These are phyloP conservation scores for Fagus crenata DNA, from an alignment of 306 rosid species.

Conservation along the genomic window DNA sequence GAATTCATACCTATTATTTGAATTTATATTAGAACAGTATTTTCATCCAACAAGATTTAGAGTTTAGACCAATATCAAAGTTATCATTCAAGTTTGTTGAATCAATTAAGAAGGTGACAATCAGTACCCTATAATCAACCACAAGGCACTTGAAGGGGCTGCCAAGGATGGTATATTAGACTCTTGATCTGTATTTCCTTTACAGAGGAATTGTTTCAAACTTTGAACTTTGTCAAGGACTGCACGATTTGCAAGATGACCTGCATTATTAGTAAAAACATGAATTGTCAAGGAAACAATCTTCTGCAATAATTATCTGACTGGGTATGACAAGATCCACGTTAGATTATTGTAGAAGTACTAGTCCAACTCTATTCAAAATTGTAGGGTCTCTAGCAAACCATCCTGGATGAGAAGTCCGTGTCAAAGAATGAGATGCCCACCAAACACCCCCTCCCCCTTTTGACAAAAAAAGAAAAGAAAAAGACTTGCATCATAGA, in stretches of 20 bases:
- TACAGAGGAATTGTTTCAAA: constrained; percentile 55
- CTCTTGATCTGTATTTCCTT: constrained; percentile 45
- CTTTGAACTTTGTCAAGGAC: constrained; percentile 68
- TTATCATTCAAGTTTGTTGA: constrained; percentile 8
- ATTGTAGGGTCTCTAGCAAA: constrained; percentile 75
- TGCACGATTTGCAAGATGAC: constrained; percentile 53
- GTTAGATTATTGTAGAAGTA: constrained; percentile 52
- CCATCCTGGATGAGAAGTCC: constrained; percentile 70
- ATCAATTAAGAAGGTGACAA: constrained; percentile 22
- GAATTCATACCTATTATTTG: constrained; percentile 86
- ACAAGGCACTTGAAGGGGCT: constrained; percentile 76
- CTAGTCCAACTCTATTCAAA: constrained; percentile 66
- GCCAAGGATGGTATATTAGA: constrained; percentile 71
- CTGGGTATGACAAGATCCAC: constrained; percentile 48
- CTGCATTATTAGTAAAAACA: constrained; percentile 39
- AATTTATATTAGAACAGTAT: constrained; percentile 14
- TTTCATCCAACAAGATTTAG: constrained; percentile 3
- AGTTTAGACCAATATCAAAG: constrained; percentile 15
- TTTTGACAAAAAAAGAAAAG: too few relatives aligned
- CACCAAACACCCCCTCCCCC: neutral
- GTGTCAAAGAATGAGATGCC: constrained; percentile 29
- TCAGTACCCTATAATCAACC: constrained; percentile 64
- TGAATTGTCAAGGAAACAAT: constrained; percentile 50
- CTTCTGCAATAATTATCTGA: constrained; percentile 69
- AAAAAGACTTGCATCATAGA: too few relatives aligned